Evolutionary conservation across 352 stramenopile genomes (phyloP).

Genomic region (Phytophthora sp.): DNA sequence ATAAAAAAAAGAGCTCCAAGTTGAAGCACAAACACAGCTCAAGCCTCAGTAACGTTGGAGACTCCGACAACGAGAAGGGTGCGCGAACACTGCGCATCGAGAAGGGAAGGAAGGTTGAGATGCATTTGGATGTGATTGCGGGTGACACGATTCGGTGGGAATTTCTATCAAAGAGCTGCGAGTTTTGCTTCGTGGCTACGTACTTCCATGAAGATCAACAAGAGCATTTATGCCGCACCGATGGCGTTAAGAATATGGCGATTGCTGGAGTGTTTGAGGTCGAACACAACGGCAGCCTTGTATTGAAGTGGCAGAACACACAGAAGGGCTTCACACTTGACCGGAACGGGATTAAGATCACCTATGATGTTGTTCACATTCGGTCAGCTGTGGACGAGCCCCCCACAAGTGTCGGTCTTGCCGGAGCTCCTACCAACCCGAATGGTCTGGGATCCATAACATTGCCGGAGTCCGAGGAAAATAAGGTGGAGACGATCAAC

Average conservation of each 20-base stretch:
- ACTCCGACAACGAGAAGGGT: slow-evolving; percentile 6
- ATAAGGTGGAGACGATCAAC: slow-evolving; percentile 9
- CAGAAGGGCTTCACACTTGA: slow-evolving; percentile 71
- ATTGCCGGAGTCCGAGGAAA: background rate
- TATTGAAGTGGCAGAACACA: slow-evolving; percentile 79
- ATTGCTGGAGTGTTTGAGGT: slow-evolving; percentile 56
- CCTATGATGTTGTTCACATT: slow-evolving; percentile 60
- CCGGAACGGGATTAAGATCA: slow-evolving; percentile 64
- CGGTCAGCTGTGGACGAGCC: slow-evolving; percentile 29
- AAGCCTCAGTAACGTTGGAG: slow-evolving; percentile 8
- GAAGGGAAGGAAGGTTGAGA: slow-evolving; percentile 75
- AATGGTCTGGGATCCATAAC: slow-evolving; percentile 1
- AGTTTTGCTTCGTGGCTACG: slow-evolving; percentile 68
- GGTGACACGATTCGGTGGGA: slow-evolving; percentile 72
- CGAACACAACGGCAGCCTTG: slow-evolving; percentile 70
- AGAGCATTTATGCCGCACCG: slow-evolving; percentile 53
- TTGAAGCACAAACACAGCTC: slow-evolving; percentile 13
- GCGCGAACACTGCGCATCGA: slow-evolving; percentile 45
- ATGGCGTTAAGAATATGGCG: slow-evolving; percentile 69
- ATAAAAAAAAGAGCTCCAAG: slow-evolving; percentile 26
- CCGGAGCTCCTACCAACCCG: background rate
- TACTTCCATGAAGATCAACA: slow-evolving; percentile 67
- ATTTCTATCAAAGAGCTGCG: slow-evolving; percentile 61
- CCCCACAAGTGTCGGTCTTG: background rate
- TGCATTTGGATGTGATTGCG: slow-evolving; percentile 79